Conservation (phyloP, 176 grass and related monocot species). For the Poa pratensis region DNA sequence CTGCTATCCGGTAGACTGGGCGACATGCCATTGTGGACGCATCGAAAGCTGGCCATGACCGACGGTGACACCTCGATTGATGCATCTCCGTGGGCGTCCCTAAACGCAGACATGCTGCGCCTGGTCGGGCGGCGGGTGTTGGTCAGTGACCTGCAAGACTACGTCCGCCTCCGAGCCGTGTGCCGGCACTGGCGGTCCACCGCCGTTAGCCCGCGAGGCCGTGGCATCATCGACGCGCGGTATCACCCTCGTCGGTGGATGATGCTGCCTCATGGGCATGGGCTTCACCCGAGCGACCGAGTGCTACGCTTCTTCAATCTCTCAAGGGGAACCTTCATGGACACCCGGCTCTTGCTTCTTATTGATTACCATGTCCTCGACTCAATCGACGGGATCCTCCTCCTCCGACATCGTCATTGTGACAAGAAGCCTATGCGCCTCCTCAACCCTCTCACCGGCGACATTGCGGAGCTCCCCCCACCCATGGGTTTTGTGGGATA, state of each 20-base stretch:
- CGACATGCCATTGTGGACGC: not conserved
- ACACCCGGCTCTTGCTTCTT: not conserved
- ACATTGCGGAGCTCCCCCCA: not conserved
- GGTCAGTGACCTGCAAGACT: not conserved
- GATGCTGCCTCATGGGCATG: not conserved
- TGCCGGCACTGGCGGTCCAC: not conserved
- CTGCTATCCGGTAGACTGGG: not conserved
- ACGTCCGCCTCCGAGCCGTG: not conserved
- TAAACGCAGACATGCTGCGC: not conserved
- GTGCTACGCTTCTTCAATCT: constrained; percentile 1
- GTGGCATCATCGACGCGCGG: not conserved
- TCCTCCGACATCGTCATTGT: not conserved
- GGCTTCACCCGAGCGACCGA: not conserved
- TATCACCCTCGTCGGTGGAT: not conserved
- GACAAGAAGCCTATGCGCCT: not conserved
- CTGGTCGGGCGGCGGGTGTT: not conserved
- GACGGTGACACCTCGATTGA: not conserved
- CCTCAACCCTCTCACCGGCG: constrained; percentile 15
- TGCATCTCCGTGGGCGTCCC: not conserved
- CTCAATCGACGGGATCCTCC: not conserved
- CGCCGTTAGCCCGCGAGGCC: not conserved
- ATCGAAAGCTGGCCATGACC: not conserved
- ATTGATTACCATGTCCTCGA: not conserved
- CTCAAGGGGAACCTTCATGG: not conserved
- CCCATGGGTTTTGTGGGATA: not conserved